A percentile compares a stretch with the other conserved stretches of the same genome.
Conservation (phyloP, 2,329 filamentous ascomycete genomes). For the Colletotrichum kahawae region DNA sequence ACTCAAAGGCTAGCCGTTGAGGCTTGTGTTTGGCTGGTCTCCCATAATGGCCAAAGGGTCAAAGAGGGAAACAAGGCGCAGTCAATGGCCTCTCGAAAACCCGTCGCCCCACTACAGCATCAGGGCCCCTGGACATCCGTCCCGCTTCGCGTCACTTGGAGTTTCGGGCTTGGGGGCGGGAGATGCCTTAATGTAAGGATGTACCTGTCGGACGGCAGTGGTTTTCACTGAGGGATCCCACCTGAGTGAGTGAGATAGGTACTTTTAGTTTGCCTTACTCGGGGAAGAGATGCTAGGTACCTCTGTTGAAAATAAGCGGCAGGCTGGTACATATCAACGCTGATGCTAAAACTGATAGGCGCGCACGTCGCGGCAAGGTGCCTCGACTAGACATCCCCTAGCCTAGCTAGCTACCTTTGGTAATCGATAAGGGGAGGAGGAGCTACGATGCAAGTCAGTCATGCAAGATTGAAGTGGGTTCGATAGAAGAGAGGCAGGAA, state of each 20-base stretch:
- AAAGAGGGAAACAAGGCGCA: not conserved
- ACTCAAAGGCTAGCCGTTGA: not conserved
- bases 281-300: not conserved
- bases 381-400: not conserved
- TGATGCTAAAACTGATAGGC: not conserved
- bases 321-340: not conserved
- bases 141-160: slow-evolving; percentile 20
- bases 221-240: not conserved
- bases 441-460: not conserved
- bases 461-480: slow-evolving; percentile 18
- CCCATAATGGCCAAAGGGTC: not conserved
- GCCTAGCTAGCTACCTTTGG: not conserved
- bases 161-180: slow-evolving; percentile 19
- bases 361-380: not conserved
- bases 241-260: not conserved
- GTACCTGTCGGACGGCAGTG: not conserved
- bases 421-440: slow-evolving; percentile 16
- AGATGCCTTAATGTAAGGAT: slow-evolving; percentile 3
- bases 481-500: not conserved
- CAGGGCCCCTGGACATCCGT: slow-evolving; percentile 10
- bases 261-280: not conserved
- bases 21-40: not conserved
- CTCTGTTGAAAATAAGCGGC: not conserved
- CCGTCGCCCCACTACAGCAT: slow-evolving; percentile 11
- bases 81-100: not conserved